These are phyloP conservation scores for Penicillium desertorum DNA, from an alignment of 495 filamentous ascomycete genomes.

Conservation along the genomic window DNA sequence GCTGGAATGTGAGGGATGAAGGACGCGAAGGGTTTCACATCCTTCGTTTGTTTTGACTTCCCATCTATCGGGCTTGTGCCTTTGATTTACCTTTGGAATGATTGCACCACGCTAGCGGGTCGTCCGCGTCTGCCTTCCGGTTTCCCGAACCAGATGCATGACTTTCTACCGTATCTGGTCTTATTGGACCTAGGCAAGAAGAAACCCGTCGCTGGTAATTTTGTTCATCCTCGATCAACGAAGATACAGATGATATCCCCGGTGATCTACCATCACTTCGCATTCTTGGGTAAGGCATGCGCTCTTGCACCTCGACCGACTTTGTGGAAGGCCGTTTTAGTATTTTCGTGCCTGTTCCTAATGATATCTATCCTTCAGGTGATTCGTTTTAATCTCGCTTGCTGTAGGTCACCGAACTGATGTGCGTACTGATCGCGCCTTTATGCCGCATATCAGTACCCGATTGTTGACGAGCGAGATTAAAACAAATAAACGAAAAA, in stretches of 20 bases:
- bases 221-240: not conserved
- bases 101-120: not conserved
- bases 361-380: no score
- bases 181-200: not conserved
- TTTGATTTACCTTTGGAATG: not conserved
- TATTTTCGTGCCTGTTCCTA: no score
- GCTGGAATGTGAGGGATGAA: slow-evolving; percentile 64
- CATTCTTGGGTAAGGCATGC: no score
- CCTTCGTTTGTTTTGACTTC: not conserved
- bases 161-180: not conserved
- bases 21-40: not conserved
- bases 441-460: no score
- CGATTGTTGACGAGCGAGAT: no score
- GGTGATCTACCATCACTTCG: not conserved
- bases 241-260: not conserved
- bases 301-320: no score
- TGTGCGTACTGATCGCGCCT: no score
- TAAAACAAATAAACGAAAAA: no score
- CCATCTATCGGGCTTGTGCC: not conserved
- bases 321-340: no score
- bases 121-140: not conserved
- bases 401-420: no score
- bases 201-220: not conserved
- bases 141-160: not conserved
- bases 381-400: no score